Evolutionary conservation across 768 basidiomycete genomes (phyloP), one percentile per base, ranked within the genome.

Genomic region (Lanmaoa rubissima): DNA sequence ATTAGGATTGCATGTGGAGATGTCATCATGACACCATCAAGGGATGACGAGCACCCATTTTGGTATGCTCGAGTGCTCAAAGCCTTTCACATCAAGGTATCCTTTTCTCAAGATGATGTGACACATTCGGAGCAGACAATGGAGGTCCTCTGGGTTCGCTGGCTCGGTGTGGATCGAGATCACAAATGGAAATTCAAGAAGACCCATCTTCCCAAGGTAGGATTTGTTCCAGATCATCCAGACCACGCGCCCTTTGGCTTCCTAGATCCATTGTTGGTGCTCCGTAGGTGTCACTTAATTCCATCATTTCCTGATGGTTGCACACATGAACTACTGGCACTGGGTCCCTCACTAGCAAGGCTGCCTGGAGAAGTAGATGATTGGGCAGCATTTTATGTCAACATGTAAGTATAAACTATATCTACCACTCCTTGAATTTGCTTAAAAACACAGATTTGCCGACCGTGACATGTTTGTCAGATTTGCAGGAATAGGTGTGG

Each of bases 11-110:
- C 14, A 2, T 12, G 26, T 1, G 36, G 42, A 1, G 44, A 41
- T 21, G 40, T 54, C 19, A 38, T 68, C n/a, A 63, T 68, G 65
- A 43, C 48, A 13, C 39, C 38, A 0, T 49, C 13, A 3, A 26
- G 58, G 5, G 60, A 62, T 12, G 32, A 28, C 2, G n/a, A 31
- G 8, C 61, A 69, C 48, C 63, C 61, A 0, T 69, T 58, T 48
- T 67, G 65, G 24, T 32, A 31, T n/a, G 38, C 48, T 7, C 17
- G 13, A 19, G 39, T 40, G 19, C 39, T 38, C 36, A 39, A 38
- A 16, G 36, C 36, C 36, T 49, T 49, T 17, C 48, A 39, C 5
- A 26, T 49, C 17, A 16, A 49, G 36, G 48, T 49, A 3, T 17
- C 9, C 11, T 39, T 38, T 26, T 38, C 10, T 39, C 36, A 5